A percentile compares a stretch with the other conserved stretches of the same genome.
These are phyloP conservation scores for Artemisia annua DNA, from an alignment of 129 eudicot genomes.

Conservation along the genomic window DNA sequence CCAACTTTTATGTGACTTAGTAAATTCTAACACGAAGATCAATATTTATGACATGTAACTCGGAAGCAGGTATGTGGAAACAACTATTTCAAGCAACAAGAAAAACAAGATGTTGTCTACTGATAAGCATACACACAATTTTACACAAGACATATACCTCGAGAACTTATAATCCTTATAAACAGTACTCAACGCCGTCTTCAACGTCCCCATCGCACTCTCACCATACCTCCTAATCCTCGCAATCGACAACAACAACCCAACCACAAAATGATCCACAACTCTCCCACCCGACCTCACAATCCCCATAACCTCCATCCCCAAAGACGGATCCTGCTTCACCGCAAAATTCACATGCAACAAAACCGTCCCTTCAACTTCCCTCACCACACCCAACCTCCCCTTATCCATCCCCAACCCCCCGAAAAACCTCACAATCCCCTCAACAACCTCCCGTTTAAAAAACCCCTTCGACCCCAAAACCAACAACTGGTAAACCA, in stretches of 20 bases:
- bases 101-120: too few relatives aligned
- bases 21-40: too few relatives aligned
- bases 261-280: constrained; percentile 65
- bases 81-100: too few relatives aligned
- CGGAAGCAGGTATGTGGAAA: too few relatives aligned
- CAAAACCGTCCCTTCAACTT: constrained; percentile 85
- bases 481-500: constrained; percentile 75
- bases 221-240: constrained; percentile 66
- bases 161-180: constrained; percentile 69
- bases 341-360: constrained; percentile 86
- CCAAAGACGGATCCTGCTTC: constrained; percentile 81
- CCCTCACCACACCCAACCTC: constrained; percentile 45
- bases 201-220: constrained; percentile 64
- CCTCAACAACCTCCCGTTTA: constrained; percentile 62
- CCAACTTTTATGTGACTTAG: too few relatives aligned
- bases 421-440: constrained; percentile 66
- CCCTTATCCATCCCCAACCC: constrained; percentile 34
- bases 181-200: constrained; percentile 54
- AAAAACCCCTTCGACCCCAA: constrained; percentile 70
- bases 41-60: too few relatives aligned
- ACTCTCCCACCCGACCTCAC: constrained; percentile 49
- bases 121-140: too few relatives aligned
- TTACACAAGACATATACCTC: constrained; percentile 28
- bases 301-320: constrained; percentile 70
- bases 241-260: constrained; percentile 63